A percentile compares a stretch with the other conserved stretches of the same genome.
phyloP scores from a whole-genome alignment of 2,329 filamentous ascomycete species.

The Pseudomassariella vexata region DNA sequence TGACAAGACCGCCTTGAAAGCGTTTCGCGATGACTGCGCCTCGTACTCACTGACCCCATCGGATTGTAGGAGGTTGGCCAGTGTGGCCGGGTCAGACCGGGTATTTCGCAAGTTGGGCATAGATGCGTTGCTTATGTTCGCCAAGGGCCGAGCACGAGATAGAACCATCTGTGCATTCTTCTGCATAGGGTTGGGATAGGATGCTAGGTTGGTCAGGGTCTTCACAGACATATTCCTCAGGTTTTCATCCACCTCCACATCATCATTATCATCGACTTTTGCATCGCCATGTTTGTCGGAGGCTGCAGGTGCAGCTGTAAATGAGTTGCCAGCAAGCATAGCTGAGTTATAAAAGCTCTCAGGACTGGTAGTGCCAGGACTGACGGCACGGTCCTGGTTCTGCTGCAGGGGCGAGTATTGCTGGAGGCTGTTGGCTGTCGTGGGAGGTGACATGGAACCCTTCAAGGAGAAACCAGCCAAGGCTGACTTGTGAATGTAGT shows the following conservation, averaged over 20 bases:
- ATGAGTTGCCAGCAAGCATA: conserved; percentile 23
- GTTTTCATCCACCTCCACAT: conserved; percentile 19
- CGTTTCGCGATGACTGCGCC: background rate
- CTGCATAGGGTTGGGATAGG: conserved; percentile 50
- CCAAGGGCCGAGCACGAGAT: conserved; percentile 19
- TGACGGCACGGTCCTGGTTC: conserved; percentile 46
- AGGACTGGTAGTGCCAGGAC: conserved; percentile 20
- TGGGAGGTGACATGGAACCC: conserved; percentile 15
- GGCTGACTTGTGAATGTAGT: conserved; percentile 29
- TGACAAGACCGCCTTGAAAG: conserved; percentile 13
- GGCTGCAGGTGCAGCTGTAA: conserved; percentile 9
- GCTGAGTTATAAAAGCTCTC: too few species aligned
- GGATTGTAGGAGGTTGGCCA: conserved; percentile 10
- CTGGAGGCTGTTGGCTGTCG: conserved; percentile 23
- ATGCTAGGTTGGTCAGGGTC: conserved; percentile 47
- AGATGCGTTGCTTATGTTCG: too few species aligned
- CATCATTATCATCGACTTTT: conserved; percentile 15
- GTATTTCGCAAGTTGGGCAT: conserved; percentile 1
- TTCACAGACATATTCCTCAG: conserved; percentile 36
- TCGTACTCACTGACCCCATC: conserved; percentile 13
- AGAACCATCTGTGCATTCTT: conserved; percentile 43
- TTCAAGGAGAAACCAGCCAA: conserved; percentile 29
- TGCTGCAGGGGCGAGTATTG: conserved; percentile 49
- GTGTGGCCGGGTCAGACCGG: conserved; percentile 8
- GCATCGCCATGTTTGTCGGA: conserved; percentile 6